Evolutionary conservation across 2,329 filamentous ascomycete genomes (phyloP).

Genomic region (Plectosphaerella plurivora): DNA sequence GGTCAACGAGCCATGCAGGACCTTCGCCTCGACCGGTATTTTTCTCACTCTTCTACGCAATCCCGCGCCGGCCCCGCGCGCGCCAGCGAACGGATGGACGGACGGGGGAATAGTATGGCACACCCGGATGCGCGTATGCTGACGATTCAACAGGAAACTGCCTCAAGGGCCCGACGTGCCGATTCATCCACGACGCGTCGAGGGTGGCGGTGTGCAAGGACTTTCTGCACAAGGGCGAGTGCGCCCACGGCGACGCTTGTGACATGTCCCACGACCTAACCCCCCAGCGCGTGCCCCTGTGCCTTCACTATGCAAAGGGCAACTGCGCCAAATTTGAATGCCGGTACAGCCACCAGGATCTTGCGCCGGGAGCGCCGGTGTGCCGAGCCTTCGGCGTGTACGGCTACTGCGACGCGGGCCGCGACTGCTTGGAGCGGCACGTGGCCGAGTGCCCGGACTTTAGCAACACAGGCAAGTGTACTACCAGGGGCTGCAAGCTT

Average conservation of each 20-base stretch:
- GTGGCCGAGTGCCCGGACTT: constrained; percentile 93
- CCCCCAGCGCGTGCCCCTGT: constrained; percentile 79
- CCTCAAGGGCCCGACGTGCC: constrained; percentile 73
- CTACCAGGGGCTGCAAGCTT: constrained; percentile 74
- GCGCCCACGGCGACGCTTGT: constrained; percentile 72
- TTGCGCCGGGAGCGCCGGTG: constrained; percentile 72
- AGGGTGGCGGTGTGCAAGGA: constrained; percentile 91
- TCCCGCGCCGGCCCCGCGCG: neutral
- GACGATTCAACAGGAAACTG: constrained; percentile 65
- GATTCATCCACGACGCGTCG: constrained; percentile 75
- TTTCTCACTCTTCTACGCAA: constrained; percentile 26
- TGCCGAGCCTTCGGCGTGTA: constrained; percentile 81
- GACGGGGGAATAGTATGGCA: no score
- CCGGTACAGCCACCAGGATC: constrained; percentile 78
- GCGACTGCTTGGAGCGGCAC: constrained; percentile 74
- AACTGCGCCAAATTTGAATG: constrained; percentile 85
- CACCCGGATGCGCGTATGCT: neutral
- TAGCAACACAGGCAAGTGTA: constrained; percentile 84
- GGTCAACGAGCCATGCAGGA: constrained; percentile 69
- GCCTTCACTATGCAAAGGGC: constrained; percentile 84
- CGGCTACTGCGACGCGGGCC: constrained; percentile 85
- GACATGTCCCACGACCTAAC: constrained; percentile 86
- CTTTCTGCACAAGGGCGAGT: constrained; percentile 75
- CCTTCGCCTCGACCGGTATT: constrained; percentile 66
- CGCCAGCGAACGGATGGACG: no score